These are phyloP conservation scores for Sugiyamaella sp. DNA, from an alignment of 1,139 yeast genomes.

Conservation along the genomic window DNA sequence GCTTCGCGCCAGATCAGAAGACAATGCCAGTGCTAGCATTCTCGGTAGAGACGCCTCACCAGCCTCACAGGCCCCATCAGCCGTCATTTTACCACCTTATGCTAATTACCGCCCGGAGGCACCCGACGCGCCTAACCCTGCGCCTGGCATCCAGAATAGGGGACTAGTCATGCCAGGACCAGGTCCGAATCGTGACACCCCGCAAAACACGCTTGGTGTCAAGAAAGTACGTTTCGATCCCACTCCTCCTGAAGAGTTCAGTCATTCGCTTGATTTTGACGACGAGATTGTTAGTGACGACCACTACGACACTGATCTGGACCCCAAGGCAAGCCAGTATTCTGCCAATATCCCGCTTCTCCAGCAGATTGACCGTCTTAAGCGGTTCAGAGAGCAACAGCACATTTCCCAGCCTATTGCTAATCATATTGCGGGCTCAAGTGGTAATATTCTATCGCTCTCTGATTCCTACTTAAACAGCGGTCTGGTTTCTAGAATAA, in stretches of 20 bases:
- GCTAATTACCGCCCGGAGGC: conserved; percentile 12
- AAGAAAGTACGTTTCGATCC: conserved; percentile 14
- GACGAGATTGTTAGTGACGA: not conserved
- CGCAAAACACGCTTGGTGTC: not conserved
- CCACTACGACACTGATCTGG: not conserved
- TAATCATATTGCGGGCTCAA: too few relatives aligned
- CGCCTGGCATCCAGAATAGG: not conserved
- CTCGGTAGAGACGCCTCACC: conserved; percentile 5
- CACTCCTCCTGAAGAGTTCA: conserved; percentile 10
- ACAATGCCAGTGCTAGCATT: too few relatives aligned
- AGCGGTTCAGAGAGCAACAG: not conserved
- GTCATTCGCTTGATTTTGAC: conserved; percentile 11
- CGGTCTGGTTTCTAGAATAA: too few relatives aligned
- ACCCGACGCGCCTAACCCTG: conserved; percentile 13
- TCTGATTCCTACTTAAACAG: not conserved
- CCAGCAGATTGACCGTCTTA: conserved; percentile 5
- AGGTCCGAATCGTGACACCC: not conserved
- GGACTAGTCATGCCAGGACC: not conserved
- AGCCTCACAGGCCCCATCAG: conserved; percentile 16
- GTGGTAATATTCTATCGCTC: too few relatives aligned
- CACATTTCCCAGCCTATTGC: not conserved
- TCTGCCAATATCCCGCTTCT: conserved; percentile 12
- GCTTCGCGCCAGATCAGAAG: not conserved
- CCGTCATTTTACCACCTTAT: not conserved
- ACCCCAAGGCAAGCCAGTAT: not conserved